Base-by-base conservation (phyloP, 2,329 filamentous ascomycete species). In the Calonectria hongkongensis region DNA sequence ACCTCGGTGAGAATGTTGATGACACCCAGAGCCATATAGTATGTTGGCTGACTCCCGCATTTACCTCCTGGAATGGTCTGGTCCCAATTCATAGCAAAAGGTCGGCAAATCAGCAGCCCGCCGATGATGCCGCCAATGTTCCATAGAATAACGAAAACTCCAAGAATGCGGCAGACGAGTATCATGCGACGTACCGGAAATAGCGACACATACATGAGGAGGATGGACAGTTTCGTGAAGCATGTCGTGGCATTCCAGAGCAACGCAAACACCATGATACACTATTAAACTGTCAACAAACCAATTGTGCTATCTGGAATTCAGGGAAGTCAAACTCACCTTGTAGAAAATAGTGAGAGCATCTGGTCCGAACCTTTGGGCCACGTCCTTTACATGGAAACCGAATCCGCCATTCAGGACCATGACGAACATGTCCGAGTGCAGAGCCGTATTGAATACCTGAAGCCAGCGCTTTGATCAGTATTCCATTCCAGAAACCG, bases 1-100 rank as follows among this genome's bases (percentile, higher is more conserved):
- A 58, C 51, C 8, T 58, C 51, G n/a, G 21, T 30, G 10, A 58
- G n/a, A 39, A 58, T 58, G 30, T 58, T 58, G 51, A 58, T 58
- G 18, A 58, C 51, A 4, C 51, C 51, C 12, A 58, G 51, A 8
- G 51, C 51, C 51, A 39, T 58, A n/a, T 58, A 58, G 51, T 58
- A 58, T 30, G 36, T 58, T 10, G 51, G 51, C 21, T 58, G 51
- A n/a, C 36, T 12, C 3, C 51, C 51, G 9, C 51, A 58, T 36
- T 58, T 58, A 0, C 51, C 51, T 8, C 51, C 51, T 25, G 33
- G 30, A 25, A 58, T 39, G 33, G 51, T 58, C 30, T 58, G 51
- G 51, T 58, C 51, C 51, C 51, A 58, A 21, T 58, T 58, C 51
- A 58, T 58, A 10, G 51, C 51, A n/a, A 58, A 58, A 25, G 51